These are phyloP conservation scores for Phialophora chinensis DNA, from an alignment of 2,329 filamentous ascomycete genomes.

Conservation along the genomic window DNA sequence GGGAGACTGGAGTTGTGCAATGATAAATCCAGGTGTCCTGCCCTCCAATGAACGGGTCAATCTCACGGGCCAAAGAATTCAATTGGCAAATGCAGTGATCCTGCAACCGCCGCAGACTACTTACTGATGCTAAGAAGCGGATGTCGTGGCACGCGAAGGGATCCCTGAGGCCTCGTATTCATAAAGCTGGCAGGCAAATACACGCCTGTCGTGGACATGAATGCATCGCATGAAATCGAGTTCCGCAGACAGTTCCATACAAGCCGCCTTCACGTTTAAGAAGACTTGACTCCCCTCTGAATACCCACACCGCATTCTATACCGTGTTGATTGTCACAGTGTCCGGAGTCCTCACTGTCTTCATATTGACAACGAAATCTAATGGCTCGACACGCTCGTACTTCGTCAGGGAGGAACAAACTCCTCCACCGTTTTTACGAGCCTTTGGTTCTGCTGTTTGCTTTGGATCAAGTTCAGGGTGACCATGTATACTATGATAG, in stretches of 20 bases:
- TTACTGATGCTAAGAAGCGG: too few species aligned
- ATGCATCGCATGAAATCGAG: not conserved
- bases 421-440: slow-evolving; percentile 48
- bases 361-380: not conserved
- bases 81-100: too few species aligned
- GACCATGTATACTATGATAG: slow-evolving; percentile 28
- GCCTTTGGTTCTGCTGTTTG: slow-evolving; percentile 45
- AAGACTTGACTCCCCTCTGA: not conserved
- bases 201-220: not conserved
- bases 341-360: not conserved
- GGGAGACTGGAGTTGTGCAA: too few species aligned
- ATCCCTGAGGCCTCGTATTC: not conserved
- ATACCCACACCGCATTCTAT: not conserved
- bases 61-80: too few species aligned
- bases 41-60: too few species aligned
- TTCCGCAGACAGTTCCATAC: not conserved
- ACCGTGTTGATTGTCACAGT: not conserved
- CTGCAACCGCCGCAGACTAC: too few species aligned
- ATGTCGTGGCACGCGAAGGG: too few species aligned
- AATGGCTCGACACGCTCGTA: not conserved
- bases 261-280: not conserved
- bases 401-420: not conserved
- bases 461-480: slow-evolving; percentile 45
- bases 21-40: too few species aligned
- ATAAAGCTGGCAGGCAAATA: not conserved